Evolutionary conservation across 164 flowering plant genomes (phyloP), one percentile per base, ranked within the genome.

Genomic region (Macadamia integrifolia): DNA sequence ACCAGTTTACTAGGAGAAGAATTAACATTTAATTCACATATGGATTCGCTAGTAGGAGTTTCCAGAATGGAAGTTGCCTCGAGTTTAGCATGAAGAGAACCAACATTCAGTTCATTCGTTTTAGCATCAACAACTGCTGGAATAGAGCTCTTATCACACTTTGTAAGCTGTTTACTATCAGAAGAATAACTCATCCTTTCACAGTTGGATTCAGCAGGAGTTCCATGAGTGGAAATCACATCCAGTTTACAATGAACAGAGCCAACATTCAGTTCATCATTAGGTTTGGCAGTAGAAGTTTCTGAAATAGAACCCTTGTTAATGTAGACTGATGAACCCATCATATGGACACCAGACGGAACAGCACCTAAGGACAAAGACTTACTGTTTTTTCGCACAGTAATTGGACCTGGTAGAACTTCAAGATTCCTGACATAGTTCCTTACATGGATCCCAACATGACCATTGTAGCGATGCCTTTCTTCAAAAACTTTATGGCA

Each of bases 371-470:
- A 60, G 61, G 66, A 67, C 42, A 80, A 76, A 60, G 76, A 70
- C 7, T 79, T 77, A 48, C 61, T 48, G 32, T 44, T 73, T 60
- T 68, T 75, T 52, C 71, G 74, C 62, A 60, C 64, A 75, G 64
- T 67, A n/a, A 64, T 65, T 42, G 67, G 74, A 76, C 71, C 82
- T 35, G 82, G 74, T 18, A 66, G 58, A 46, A 82, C 85, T 68
- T 78, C 85, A 63, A 79, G 75, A 18, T 75, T 79, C 70, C 73
- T 80, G 46, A 72, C 84, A 76, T 76, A 76, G 74, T 80, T 83
- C 63, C 84, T 85, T 63, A 87, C 88, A 72, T 91, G 95, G 52
- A 78, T 74, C 18, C 91, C 96, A 4, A 89, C 93, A 85, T 92
- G 93, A 62, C 91, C 86, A 80, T 81, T 84, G 67, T 88, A 88